These are phyloP conservation scores for Ceratobasidium sp. DNA, from an alignment of 1,284 basidiomycete species.

Conservation along the genomic window DNA sequence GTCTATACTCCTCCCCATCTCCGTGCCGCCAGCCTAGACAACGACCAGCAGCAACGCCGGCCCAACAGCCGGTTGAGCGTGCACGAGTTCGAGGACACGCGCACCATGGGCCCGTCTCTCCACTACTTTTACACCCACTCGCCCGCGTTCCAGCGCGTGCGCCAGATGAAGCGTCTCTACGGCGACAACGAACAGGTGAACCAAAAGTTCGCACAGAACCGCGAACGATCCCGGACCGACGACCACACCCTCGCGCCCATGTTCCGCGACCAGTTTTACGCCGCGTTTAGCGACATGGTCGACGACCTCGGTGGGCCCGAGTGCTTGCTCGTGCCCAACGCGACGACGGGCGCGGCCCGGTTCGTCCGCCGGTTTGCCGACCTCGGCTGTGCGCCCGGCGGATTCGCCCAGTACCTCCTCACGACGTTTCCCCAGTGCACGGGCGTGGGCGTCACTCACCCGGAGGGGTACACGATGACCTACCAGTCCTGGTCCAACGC, in stretches of 20 bases:
- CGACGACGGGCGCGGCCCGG: conserved; percentile 11
- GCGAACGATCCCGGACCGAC: conserved; percentile 36
- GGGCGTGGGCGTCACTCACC: conserved; percentile 34
- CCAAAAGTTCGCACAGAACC: conserved; percentile 42
- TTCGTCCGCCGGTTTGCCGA: conserved; percentile 35
- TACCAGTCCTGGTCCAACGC: conserved; percentile 36
- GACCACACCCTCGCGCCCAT: conserved; percentile 35
- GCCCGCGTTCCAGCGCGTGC: conserved; percentile 28
- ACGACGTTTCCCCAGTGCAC: conserved; percentile 40
- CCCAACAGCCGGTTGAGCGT: conserved; percentile 18
- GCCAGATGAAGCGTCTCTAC: conserved; percentile 41
- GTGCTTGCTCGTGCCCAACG: conserved; percentile 34
- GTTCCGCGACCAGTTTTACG: conserved; percentile 39
- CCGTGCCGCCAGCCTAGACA: conserved; percentile 30
- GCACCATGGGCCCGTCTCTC: conserved; percentile 34
- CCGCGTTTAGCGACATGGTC: conserved; percentile 39
- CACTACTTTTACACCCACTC: conserved; percentile 44
- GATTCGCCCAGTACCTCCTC: conserved; percentile 35
- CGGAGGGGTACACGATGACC: conserved; percentile 36
- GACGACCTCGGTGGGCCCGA: conserved; percentile 36
- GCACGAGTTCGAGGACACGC: conserved; percentile 39
- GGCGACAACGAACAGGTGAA: conserved; percentile 40
- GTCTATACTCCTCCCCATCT: conserved; percentile 41
- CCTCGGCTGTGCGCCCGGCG: conserved; percentile 35
- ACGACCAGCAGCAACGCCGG: background rate